Conservation (phyloP, 805 yeast species). For the Wickerhamomyces canadensis region DNA sequence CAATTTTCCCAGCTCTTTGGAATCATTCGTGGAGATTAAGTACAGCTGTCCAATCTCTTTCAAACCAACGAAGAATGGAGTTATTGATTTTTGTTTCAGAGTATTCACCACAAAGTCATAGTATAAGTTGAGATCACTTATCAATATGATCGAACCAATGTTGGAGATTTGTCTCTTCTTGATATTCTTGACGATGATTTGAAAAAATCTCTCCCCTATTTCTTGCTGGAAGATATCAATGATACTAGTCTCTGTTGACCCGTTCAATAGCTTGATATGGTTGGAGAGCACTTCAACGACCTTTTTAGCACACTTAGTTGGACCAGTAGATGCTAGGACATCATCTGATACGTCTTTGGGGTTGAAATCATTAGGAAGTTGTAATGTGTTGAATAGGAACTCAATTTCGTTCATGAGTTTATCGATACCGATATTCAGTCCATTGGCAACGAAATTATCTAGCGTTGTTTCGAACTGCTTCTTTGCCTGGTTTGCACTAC, state of each 20-base stretch:
- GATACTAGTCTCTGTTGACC: constrained; percentile 81
- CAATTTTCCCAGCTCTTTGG: constrained; percentile 78
- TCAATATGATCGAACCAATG: constrained; percentile 76
- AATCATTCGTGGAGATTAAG: constrained; percentile 64
- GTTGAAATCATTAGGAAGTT: constrained; percentile 57
- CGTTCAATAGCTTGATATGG: constrained; percentile 69
- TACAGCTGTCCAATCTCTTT: constrained; percentile 83
- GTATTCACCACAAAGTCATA: constrained; percentile 61
- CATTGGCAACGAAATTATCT: constrained; percentile 89
- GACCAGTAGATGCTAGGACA: constrained; percentile 28
- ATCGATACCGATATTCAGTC: constrained; percentile 87
- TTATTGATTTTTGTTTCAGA: constrained; percentile 59
- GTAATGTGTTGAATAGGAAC: constrained; percentile 47
- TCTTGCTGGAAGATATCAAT: constrained; percentile 93
- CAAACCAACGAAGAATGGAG: constrained; percentile 72
- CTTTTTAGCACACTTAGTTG: constrained; percentile 61
- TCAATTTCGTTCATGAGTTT: constrained; percentile 81
- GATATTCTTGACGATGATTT: constrained; percentile 67
- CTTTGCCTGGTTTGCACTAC: constrained; percentile 72
- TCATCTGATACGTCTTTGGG: constrained; percentile 31
- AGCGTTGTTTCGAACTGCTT: constrained; percentile 74
- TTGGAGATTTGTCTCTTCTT: constrained; percentile 70
- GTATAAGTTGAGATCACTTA: constrained; percentile 75
- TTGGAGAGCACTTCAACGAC: constrained; percentile 58
- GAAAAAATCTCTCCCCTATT: constrained; percentile 81